A percentile compares a stretch with the other conserved stretches of the same genome.
phyloP scores from a whole-genome alignment of 2,329 filamentous ascomycete species.

The Epicoccum nigrum region DNA sequence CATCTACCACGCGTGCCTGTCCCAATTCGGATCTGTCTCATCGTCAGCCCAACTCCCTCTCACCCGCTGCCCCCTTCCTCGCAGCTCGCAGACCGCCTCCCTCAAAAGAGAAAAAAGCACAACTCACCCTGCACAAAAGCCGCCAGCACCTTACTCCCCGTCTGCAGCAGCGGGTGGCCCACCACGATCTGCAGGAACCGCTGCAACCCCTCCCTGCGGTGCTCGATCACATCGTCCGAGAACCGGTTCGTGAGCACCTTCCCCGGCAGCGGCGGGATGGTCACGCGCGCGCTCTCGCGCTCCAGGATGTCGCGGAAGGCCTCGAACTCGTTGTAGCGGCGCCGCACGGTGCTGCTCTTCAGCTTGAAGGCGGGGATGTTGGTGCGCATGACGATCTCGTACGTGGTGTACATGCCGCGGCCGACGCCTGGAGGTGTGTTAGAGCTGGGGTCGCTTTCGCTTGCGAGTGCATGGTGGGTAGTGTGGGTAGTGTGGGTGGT shows the following conservation, averaged over 20 bases:
- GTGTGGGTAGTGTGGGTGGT: neutral
- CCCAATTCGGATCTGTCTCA: constrained; percentile 78
- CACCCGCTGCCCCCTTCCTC: too few relatives aligned
- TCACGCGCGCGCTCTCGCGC: constrained; percentile 90
- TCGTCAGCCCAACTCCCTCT: constrained; percentile 19
- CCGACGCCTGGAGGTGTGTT: constrained; percentile 74
- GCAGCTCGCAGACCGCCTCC: too few relatives aligned
- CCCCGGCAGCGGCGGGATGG: constrained; percentile 91
- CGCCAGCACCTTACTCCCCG: constrained; percentile 93
- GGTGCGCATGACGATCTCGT: constrained; percentile 96
- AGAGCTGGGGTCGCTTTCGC: neutral
- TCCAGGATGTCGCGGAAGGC: constrained; percentile 98
- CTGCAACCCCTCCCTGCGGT: constrained; percentile 86
- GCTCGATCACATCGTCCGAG: constrained; percentile 97
- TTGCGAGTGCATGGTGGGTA: too few relatives aligned
- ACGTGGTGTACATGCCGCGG: constrained; percentile 97
- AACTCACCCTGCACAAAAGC: constrained; percentile 89
- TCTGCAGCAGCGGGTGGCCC: constrained; percentile 94
- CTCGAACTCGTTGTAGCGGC: constrained; percentile 97
- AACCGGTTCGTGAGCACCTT: constrained; percentile 99
- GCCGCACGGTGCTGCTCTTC: constrained; percentile 79
- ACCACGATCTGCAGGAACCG: constrained; percentile 97
- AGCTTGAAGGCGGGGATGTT: constrained; percentile 99
- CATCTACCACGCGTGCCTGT: constrained; percentile 58
- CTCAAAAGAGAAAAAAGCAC: too few relatives aligned